Base-by-base conservation (phyloP, 257 asterid genomes). In the Salvia miltiorrhiza region DNA sequence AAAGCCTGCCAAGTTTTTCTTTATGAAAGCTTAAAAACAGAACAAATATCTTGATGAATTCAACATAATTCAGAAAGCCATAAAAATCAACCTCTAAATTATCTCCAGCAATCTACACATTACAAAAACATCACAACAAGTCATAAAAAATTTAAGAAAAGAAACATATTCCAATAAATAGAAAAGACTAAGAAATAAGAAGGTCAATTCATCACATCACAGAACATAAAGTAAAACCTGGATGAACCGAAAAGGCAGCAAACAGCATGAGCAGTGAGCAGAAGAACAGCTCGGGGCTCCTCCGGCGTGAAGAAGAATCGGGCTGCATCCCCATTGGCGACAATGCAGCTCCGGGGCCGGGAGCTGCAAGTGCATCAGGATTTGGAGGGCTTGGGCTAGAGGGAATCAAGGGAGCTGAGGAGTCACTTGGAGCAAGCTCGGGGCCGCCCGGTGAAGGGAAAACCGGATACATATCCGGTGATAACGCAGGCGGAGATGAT, bases 321-420 rank as follows among this genome's bases (percentile, higher is more conserved):
- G 88, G 86, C 74, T 78, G 45, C 1, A 73, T 47, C 26, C 73
- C 90, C 4, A 56, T 17, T 0, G 97, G 93, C 1, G 87, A 70
- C 32, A 83, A 39, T 3, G 95, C 88, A 17, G 59, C 2, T 2
- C 54, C 80, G 7, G 96, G 95, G 50, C 85, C 95, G 0, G 81
- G 80, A 64, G 88, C 86, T 0, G 44, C 86, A 60, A 79, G 32
- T 28, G 75, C 93, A 54, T 90, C 97, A 5, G 97, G 96, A 52
- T 90, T 90, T 0, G 98, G 98, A n/a, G 97, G 96, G 80, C 98
- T 93, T n/a, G 88, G 98, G 70, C 93, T 93, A 5, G 98, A 88
- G 56, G 98, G 94, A 33, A 90, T 88, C 10, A 86, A 81, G 17
- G 96, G 97, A 21, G 83, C 58, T 58, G 89, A 71, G 16, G 95